A percentile compares a stretch with the other conserved stretches of the same genome.
phyloP scores from a whole-genome alignment of 768 basidiomycete species.

The Phylloporus sp. region DNA sequence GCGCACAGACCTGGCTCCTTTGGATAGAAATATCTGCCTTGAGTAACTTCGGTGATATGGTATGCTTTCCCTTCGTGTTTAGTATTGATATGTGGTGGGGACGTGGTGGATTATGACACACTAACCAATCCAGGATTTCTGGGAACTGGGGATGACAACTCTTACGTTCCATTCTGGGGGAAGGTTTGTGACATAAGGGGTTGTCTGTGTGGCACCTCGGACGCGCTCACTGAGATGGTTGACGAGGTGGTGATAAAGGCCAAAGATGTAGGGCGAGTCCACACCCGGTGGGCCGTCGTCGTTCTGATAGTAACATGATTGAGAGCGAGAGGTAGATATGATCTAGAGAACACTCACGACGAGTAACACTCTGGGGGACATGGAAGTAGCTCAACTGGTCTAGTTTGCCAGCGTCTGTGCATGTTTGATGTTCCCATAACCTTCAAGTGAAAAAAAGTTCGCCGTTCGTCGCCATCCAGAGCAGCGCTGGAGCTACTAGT shows the following conservation, averaged over 20 bases:
- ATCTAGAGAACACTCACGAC: slow-evolving; percentile 35
- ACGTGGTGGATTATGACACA: not conserved
- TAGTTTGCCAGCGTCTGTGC: not conserved
- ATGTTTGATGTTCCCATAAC: slow-evolving; percentile 19
- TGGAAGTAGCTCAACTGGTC: not conserved
- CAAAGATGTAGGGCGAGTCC: slow-evolving; percentile 74
- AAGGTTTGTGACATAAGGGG: slow-evolving; percentile 6
- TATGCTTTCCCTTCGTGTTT: slow-evolving; percentile 64
- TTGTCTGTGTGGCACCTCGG: not conserved
- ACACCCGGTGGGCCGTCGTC: slow-evolving; percentile 78
- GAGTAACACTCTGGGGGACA: slow-evolving; percentile 36
- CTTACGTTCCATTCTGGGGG: slow-evolving; percentile 69
- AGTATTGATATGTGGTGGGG: not conserved
- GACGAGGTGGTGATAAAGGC: slow-evolving; percentile 61
- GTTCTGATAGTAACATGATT: slow-evolving; percentile 45
- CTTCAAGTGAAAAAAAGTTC: slow-evolving; percentile 8
- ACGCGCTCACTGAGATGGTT: slow-evolving; percentile 49
- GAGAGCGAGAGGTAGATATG: not conserved
- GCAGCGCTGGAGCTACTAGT: not conserved
- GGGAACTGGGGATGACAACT: slow-evolving; percentile 74
- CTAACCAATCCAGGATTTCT: slow-evolving; percentile 87
- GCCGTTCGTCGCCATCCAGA: slow-evolving; percentile 8
- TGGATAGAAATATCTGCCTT: slow-evolving; percentile 77
- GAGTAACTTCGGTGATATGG: slow-evolving; percentile 69
- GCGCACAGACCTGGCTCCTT: slow-evolving; percentile 42